Conservation (phyloP, 2,329 filamentous ascomycete species). For the Epichloe gansuensis region DNA sequence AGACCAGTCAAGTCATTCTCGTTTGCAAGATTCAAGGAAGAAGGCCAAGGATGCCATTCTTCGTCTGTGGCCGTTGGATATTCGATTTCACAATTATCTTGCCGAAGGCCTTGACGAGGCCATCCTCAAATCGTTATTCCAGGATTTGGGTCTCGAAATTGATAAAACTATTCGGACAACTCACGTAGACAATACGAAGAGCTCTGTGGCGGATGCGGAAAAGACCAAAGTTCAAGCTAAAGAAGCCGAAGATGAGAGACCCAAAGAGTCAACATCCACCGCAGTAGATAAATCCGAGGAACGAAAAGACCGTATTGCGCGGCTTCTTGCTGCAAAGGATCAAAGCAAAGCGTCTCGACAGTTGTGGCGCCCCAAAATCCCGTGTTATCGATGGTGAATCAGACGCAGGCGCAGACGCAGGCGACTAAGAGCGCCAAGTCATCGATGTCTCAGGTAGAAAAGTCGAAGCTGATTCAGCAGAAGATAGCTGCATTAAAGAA, state of each 20-base stretch:
- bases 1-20: neutral
- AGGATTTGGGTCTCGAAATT: constrained; percentile 51
- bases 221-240: neutral
- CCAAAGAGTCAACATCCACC: neutral
- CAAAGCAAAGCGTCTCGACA: constrained; percentile 29
- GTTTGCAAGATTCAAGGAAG: constrained; percentile 33
- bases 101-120: constrained; percentile 57
- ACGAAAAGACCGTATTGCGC: constrained; percentile 65
- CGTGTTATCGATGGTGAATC: constrained; percentile 2
- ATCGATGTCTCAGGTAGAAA: constrained; percentile 42
- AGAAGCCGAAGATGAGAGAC: neutral
- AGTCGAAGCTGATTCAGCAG: constrained; percentile 59
- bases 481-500: constrained; percentile 67
- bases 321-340: constrained; percentile 59
- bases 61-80: constrained; percentile 50
- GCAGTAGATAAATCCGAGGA: constrained; percentile 38
- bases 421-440: constrained; percentile 14
- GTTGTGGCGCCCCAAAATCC: constrained; percentile 5
- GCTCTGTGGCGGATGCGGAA: neutral
- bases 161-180: neutral
- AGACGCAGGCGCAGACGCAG: neutral
- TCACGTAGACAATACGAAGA: neutral
- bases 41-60: constrained; percentile 57
- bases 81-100: constrained; percentile 62
- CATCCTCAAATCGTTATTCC: constrained; percentile 53